Evolutionary conservation across 2,329 filamentous ascomycete genomes (phyloP), one percentile per base, ranked within the genome.

Genomic region (Ophiostoma ips): DNA sequence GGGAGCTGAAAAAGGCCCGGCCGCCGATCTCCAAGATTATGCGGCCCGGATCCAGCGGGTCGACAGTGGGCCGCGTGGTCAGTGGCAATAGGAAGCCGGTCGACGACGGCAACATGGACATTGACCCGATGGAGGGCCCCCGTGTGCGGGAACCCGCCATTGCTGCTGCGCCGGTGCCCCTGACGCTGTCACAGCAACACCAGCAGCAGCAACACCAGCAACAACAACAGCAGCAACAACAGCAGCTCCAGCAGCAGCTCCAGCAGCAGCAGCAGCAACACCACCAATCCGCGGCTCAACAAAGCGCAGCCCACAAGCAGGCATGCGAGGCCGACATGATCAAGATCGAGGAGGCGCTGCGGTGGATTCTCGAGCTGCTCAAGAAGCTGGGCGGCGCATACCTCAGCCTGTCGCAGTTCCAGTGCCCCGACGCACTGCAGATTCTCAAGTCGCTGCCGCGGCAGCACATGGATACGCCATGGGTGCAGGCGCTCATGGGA

Each of bases 401-500:
- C 64, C 81, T 84, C 58, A 75, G 82, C 6, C 71, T 94, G 44
- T 83, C 83, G 13, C 83, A 83, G 46, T 98, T 87, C 62, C 81
- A 84, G 58, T 87, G 86, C 56, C 70, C 77, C 19, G 81, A 92
- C 53, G 85, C 92, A 2, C 68, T 95, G 44, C 77, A 84, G 53
- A 73, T 79, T 3, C 88, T 90, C 62, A 75, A 75, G 53, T 74
- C 79, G 0, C 69, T 98, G 18, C 81, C 87, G 2, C 69, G 77
- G 30, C 68, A 72, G 5, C 90, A 96, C 59, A 81, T 87, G 58
- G 88, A 95, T 55, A 95, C 90, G 2, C 87, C 92, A 1, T 96
- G 88, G 86, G 87, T 95, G 13, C 73, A 95, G 51, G 83, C 88
- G 6, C 87, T 94, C 60, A 83, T 96, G 61, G 94, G 88, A 8